These are phyloP conservation scores for Arxiozyma bovina DNA, from an alignment of 1,139 yeast genomes.

Conservation along the genomic window DNA sequence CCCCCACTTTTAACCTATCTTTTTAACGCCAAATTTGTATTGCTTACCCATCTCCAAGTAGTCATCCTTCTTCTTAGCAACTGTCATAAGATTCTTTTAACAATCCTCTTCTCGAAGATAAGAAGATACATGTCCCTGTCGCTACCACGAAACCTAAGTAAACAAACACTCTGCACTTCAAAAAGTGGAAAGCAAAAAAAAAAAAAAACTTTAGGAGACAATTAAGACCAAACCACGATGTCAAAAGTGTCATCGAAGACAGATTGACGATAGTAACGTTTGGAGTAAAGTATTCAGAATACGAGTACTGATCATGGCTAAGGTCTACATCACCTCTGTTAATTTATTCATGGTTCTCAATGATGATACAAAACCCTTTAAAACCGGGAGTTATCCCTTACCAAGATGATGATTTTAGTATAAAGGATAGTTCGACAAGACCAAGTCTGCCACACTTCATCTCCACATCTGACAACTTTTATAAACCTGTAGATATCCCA, in stretches of 20 bases:
- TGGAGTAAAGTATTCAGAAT: too few species aligned
- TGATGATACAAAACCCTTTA: constrained; percentile 9
- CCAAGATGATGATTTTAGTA: constrained; percentile 20
- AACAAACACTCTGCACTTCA: not conserved
- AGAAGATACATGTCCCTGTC: not conserved
- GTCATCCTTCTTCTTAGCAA: not conserved
- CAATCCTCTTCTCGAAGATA: not conserved
- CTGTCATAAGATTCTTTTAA: not conserved
- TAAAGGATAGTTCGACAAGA: constrained; percentile 4
- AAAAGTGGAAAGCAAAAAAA: too few species aligned
- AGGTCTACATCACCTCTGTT: not conserved
- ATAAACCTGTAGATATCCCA: constrained; percentile 60
- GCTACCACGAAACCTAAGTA: not conserved
- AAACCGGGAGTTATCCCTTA: constrained; percentile 27
- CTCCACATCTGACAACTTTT: constrained; percentile 11
- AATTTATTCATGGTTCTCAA: not conserved
- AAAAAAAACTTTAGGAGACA: not conserved
- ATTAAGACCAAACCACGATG: not conserved
- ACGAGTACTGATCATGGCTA: not conserved
- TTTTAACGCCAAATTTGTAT: too few species aligned
- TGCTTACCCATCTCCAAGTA: not conserved
- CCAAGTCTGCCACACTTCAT: constrained; percentile 16
- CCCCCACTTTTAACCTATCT: not conserved
- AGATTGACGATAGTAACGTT: too few species aligned
- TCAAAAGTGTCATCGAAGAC: not conserved